These are phyloP conservation scores for Phytophthora crassamura DNA, from an alignment of 352 stramenopile species.

Conservation along the genomic window DNA sequence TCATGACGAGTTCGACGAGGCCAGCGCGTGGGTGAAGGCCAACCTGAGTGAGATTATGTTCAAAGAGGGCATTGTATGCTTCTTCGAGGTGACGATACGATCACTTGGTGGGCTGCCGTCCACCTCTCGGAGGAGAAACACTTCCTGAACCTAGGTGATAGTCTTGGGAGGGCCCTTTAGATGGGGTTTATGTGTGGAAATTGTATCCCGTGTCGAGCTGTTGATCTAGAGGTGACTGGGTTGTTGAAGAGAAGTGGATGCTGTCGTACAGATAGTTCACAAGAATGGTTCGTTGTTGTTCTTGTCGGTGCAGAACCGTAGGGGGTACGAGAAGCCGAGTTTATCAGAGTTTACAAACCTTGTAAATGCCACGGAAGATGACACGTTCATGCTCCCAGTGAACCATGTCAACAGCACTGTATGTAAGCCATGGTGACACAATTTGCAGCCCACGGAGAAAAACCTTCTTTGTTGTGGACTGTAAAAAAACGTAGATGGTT, in stretches of 20 bases:
- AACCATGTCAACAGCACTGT: conserved; percentile 53
- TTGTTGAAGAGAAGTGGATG: not conserved
- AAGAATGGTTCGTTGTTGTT: not conserved
- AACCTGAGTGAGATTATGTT: conserved; percentile 51
- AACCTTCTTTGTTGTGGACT: no score
- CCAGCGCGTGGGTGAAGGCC: conserved; percentile 57
- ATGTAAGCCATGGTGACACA: conserved; percentile 4
- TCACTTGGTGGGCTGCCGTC: conserved; percentile 60
- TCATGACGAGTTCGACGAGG: conserved; percentile 68
- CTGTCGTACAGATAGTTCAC: not conserved
- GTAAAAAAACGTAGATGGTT: no score
- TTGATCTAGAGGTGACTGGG: conserved; percentile 52
- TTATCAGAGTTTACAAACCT: conserved; percentile 75
- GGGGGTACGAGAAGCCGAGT: conserved; percentile 25
- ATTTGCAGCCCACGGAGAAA: no score
- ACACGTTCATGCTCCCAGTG: conserved; percentile 42
- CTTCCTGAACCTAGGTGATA: conserved; percentile 49
- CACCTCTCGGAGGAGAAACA: conserved; percentile 56
- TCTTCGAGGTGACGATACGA: conserved; percentile 71
- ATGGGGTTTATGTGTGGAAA: conserved; percentile 44
- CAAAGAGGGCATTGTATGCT: conserved; percentile 46
- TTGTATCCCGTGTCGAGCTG: conserved; percentile 40
- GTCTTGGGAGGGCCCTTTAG: conserved; percentile 43
- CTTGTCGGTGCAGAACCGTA: conserved; percentile 18
- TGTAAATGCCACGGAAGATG: conserved; percentile 39